Evolutionary conservation across 495 filamentous ascomycete species (phyloP).

Genomic region (Xylaria cubensis): DNA sequence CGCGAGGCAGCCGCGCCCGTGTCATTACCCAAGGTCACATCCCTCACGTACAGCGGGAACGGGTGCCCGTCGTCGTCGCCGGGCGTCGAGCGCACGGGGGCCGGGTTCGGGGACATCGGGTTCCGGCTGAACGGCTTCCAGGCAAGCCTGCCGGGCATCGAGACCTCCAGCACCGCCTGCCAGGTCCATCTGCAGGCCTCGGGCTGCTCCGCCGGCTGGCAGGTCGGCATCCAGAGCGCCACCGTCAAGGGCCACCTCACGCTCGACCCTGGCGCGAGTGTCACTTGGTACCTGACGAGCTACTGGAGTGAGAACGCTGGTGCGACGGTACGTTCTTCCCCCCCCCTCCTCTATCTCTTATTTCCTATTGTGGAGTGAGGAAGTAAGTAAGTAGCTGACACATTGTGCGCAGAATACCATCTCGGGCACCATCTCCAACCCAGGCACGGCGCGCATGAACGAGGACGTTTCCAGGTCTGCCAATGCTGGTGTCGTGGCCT

Average conservation of each 20-base stretch:
- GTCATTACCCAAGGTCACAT: conserved; percentile 39
- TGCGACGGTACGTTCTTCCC: conserved; percentile 40
- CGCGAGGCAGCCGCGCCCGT: conserved; percentile 36
- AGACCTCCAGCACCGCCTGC: conserved; percentile 47
- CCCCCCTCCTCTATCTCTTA: background rate
- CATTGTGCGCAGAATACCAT: conserved; percentile 32
- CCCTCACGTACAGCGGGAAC: conserved; percentile 47
- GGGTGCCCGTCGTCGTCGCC: conserved; percentile 45
- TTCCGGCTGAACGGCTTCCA: conserved; percentile 46
- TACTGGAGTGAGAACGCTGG: conserved; percentile 50
- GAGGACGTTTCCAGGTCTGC: conserved; percentile 43
- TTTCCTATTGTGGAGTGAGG: background rate
- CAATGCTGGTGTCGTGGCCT: conserved; percentile 36
- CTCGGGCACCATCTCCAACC: conserved; percentile 37
- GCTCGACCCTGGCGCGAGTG: conserved; percentile 41
- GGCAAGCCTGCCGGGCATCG: conserved; percentile 36
- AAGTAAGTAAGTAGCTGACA: background rate
- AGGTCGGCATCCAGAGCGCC: conserved; percentile 47
- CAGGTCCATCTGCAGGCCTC: conserved; percentile 46
- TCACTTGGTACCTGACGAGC: conserved; percentile 48
- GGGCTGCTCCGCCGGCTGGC: conserved; percentile 49
- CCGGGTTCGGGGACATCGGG: conserved; percentile 42
- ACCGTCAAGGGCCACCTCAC: conserved; percentile 43
- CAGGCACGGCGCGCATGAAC: conserved; percentile 35
- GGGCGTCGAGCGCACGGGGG: conserved; percentile 40